These are phyloP conservation scores for Xylariaceae sp. DNA, from an alignment of 2,329 filamentous ascomycete species.

Conservation along the genomic window DNA sequence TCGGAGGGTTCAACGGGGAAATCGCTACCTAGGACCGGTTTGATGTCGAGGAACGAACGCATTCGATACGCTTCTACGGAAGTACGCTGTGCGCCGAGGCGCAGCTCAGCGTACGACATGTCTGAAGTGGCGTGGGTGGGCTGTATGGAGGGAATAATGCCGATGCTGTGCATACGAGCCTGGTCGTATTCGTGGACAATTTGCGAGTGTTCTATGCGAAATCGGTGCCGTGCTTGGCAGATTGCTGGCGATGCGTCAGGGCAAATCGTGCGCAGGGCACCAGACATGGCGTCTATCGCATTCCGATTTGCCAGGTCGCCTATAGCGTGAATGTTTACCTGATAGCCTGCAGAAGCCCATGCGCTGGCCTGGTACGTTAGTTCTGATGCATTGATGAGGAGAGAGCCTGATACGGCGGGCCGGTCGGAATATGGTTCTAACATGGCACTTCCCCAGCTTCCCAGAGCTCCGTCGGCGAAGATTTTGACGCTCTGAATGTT, in stretches of 20 bases:
- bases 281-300: conserved; percentile 59
- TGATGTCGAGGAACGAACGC: conserved; percentile 52
- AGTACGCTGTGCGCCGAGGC: conserved; percentile 56
- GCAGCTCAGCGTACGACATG: conserved; percentile 60
- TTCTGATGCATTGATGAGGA: conserved; percentile 61
- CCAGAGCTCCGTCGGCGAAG: conserved; percentile 66
- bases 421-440: conserved; percentile 67
- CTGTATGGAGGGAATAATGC: conserved; percentile 65
- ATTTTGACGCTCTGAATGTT: conserved; percentile 63
- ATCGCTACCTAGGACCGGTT: conserved; percentile 61
- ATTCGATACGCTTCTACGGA: conserved; percentile 61
- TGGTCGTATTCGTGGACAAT: conserved; percentile 67
- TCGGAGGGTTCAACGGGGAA: conserved; percentile 69
- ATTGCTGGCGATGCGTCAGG: conserved; percentile 37
- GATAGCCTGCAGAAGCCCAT: conserved; percentile 60
- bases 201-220: conserved; percentile 68
- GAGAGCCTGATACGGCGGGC: conserved; percentile 56
- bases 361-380: conserved; percentile 49
- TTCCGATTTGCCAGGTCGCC: conserved; percentile 65
- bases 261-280: conserved; percentile 52
- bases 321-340: conserved; percentile 71
- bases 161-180: conserved; percentile 51
- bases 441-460: conserved; percentile 68
- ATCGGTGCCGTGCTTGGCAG: conserved; percentile 54
- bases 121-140: conserved; percentile 70